Percentiles rank a stretch among this genome's conserved stretches.
These are phyloP conservation scores for Ambrosia artemisiifolia DNA, from an alignment of 129 eudicot genomes.

Conservation along the genomic window DNA sequence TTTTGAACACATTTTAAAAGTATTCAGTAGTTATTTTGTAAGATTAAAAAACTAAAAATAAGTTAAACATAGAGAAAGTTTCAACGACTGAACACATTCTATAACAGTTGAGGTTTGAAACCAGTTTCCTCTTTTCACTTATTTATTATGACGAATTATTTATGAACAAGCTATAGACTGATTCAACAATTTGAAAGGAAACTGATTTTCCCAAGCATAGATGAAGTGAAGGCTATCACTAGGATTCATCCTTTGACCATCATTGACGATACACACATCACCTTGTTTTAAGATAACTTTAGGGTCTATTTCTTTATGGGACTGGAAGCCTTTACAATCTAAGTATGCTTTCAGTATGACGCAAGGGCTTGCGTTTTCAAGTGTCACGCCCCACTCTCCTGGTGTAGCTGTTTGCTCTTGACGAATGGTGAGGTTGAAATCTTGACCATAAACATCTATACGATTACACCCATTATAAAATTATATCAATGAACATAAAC, in stretches of 20 bases:
- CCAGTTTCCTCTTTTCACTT: neutral
- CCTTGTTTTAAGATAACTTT: conserved; percentile 14
- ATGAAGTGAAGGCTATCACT: neutral
- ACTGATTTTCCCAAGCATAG: conserved; percentile 12
- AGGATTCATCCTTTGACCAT: neutral
- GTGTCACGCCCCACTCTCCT: conserved; percentile 4
- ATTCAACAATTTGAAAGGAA: conserved; percentile 5
- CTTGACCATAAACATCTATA: neutral
- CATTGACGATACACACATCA: conserved; percentile 14
- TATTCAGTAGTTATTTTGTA: no score
- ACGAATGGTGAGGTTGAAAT: neutral
- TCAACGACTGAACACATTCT: no score
- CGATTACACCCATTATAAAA: neutral
- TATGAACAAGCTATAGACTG: no score
- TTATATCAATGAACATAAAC: neutral
- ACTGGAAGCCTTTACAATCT: conserved; percentile 23
- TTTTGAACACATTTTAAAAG: no score
- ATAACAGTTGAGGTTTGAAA: no score
- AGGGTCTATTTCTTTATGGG: neutral
- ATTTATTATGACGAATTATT: no score
- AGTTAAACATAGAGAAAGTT: no score
- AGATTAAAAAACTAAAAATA: no score
- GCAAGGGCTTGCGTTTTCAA: conserved; percentile 17
- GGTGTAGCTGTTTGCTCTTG: neutral
- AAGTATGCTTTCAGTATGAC: neutral